Percentiles rank a stretch among this genome's conserved stretches.
Evolutionary conservation across 2,329 filamentous ascomycete species (phyloP).

Genomic region (Beauveria pseudobassiana): DNA sequence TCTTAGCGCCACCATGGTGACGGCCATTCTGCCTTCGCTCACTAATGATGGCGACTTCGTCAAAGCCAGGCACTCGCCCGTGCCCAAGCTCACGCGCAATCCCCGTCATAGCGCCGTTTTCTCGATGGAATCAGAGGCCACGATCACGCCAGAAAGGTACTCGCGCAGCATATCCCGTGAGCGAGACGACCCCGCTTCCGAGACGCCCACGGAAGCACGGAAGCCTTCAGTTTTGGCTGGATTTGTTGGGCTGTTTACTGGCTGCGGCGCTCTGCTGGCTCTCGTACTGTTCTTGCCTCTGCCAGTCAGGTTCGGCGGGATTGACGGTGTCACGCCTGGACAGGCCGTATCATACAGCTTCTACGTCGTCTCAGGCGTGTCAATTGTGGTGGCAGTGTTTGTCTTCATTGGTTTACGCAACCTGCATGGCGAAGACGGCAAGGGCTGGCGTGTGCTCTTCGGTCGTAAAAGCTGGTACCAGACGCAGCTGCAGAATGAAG

Average conservation of each 20-base stretch:
- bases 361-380: slow-evolving; percentile 71
- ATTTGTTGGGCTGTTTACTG: slow-evolving; percentile 86
- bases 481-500: slow-evolving; percentile 15
- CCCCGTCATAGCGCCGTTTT: slow-evolving; percentile 53
- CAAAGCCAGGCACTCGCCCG: slow-evolving; percentile 19
- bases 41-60: slow-evolving; percentile 41
- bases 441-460: slow-evolving; percentile 58
- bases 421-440: slow-evolving; percentile 66
- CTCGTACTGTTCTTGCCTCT: slow-evolving; percentile 77
- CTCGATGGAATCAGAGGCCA: slow-evolving; percentile 66
- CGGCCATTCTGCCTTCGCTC: slow-evolving; percentile 75
- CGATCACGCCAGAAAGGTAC: slow-evolving; percentile 63
- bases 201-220: slow-evolving; percentile 22
- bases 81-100: slow-evolving; percentile 30
- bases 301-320: slow-evolving; percentile 67
- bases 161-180: slow-evolving; percentile 29
- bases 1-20: slow-evolving; percentile 81
- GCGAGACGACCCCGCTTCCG: slow-evolving; percentile 15
- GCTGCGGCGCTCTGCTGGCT: slow-evolving; percentile 82
- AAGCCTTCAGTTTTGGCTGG: slow-evolving; percentile 65
- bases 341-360: slow-evolving; percentile 77
- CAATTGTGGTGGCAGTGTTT: slow-evolving; percentile 63
- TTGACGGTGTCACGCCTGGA: slow-evolving; percentile 62
- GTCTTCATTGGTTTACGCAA: slow-evolving; percentile 72
- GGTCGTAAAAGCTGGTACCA: slow-evolving; percentile 27